Base-by-base conservation (phyloP, 768 basidiomycete genomes). In the Gelatoporia subvermispora region DNA sequence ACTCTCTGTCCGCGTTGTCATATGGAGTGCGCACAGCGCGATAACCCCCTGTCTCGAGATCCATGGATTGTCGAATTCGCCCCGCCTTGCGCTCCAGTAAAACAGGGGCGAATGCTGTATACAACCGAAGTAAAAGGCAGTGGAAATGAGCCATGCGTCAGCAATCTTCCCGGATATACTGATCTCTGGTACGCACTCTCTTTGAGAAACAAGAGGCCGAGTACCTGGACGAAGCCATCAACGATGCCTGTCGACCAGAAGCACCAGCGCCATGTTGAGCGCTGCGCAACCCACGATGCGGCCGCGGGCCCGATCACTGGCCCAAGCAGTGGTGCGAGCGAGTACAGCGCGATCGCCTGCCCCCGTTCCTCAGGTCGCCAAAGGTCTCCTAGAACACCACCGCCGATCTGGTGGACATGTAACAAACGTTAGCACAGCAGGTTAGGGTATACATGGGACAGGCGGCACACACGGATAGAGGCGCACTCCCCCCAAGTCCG, bases 221-320 rank as follows among this genome's bases (percentile, higher is more conserved):
- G 52, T 0, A 74, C 40, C 56, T 86, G 85, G 28, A 88, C 61
- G 23, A 61, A 51, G 0, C 69, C 79, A 50, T 78, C 79, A 0
- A 76, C 70, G 28, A 84, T 82, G 22, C 71, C 77, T 3, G 81
- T 82, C 0, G 82, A 76, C 78, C 84, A 85, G 61, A 87, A 88
- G 79, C 81, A 54, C 84, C 84, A 87, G 61, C 82, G 69, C 85
- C 85, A 88, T 0, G 81, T 81, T 0, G 82, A 75, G 34, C 66
- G 68, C 36, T 85, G 69, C 0, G 79, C 78, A 23, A 88, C 76
- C 70, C 81, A 84, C 20, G 78, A 79, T 4, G 82, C 84, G 20
- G 77, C 76, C 3, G 81, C 65, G 1, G 84, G 84, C 1, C 82
- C 84, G 11, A 83, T 50, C 0, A 81, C 82, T 0, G 85, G 81